Evolutionary conservation across 2,329 filamentous ascomycete genomes (phyloP), one percentile per base, ranked within the genome.

Genomic region (Claviceps sp.): DNA sequence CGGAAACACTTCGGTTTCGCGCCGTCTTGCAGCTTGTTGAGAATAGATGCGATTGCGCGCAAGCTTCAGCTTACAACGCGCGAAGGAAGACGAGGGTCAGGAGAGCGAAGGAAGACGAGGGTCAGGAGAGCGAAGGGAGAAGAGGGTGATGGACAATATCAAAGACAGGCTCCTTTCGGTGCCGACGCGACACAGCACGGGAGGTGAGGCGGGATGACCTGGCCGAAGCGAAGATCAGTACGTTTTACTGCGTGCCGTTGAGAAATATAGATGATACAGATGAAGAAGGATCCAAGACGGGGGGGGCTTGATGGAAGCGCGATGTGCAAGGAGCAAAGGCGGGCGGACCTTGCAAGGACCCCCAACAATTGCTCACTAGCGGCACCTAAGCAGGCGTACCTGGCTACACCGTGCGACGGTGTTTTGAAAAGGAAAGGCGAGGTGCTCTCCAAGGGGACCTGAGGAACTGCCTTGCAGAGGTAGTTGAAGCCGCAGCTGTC

Each of bases 351-450:
- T 46, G 41, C 48, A 26, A 44, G 48, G 49, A 20, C 44, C 34
- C 43, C 42, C 42, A 48, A 51, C 47, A 51, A 47, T 53, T 48
- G 50, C 48, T 52, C 40, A 44, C 48, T 48, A 50, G 55, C 45
- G 50, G 51, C 55, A 48, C 48, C 50, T 52, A 47, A 52, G 47
- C 46, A 52, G 45, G 45, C 54, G 54, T 52, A 46, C 48, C 49
- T 42, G 24, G 52, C 51, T 48, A 47, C 55, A 57, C 54, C 40
- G 56, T 56, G 56, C 52, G 45, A 50, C 50, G 14, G 13, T 47
- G 34, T 34, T 47, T 43, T 20, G 44, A 44, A 43, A 48, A 50
- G 34, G 50, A 43, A 48, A 50, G 34, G 50, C 52, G 41, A 41
- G 51, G 45, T 48, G 20, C 18, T 34, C 44, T 43, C 9, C 14